Evolutionary conservation across 257 asterid species (phyloP).

Genomic region (Nicotiana obtusifolia): DNA sequence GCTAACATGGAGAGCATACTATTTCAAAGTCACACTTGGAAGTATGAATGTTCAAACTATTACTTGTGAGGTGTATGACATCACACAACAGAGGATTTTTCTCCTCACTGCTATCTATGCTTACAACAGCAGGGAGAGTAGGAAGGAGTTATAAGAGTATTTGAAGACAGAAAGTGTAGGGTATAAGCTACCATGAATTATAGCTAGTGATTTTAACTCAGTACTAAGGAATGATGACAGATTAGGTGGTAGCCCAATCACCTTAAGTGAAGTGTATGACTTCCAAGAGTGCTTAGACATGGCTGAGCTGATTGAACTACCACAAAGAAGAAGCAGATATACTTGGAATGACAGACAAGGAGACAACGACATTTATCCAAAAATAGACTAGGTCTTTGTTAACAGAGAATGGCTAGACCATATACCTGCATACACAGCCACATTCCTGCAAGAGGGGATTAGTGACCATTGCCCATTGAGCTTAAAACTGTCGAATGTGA

Average conservation of each 20-base stretch:
- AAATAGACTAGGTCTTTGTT: background rate
- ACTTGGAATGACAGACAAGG: background rate
- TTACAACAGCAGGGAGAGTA: no score
- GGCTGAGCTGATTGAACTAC: background rate
- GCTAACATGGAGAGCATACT: background rate
- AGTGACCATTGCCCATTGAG: background rate
- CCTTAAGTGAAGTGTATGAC: background rate
- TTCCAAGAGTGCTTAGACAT: background rate
- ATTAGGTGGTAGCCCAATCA: background rate
- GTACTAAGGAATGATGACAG: background rate
- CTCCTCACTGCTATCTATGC: background rate
- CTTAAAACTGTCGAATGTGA: no score
- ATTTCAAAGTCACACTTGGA: no score
- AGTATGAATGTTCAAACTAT: background rate
- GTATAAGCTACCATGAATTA: no score
- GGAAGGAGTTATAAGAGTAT: background rate
- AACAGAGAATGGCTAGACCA: background rate
- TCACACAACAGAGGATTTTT: background rate
- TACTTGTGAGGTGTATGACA: background rate
- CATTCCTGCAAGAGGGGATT: background rate
- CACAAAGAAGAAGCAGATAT: fast-evolving
- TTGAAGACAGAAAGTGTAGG: fast-evolving
- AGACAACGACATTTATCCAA: background rate
- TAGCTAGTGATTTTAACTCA: background rate
- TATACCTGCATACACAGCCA: background rate